phyloP scores from a whole-genome alignment of 805 yeast species.

The Saccharomycopsis fodiens region DNA sequence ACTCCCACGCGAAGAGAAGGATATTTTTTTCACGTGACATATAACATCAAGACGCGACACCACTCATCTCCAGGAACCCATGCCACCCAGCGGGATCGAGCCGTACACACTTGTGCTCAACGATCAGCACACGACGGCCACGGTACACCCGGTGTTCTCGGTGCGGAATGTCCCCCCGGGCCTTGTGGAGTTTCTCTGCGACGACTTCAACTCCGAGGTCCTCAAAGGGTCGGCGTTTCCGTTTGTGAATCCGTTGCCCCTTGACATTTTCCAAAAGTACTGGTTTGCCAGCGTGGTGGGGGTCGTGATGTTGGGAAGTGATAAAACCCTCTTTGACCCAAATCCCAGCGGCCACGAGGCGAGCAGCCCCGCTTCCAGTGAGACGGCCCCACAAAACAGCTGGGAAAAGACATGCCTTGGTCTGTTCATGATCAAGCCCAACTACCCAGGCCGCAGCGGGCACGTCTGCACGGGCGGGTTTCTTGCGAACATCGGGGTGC shows the following conservation, averaged over 20 bases:
- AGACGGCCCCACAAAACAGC: conserved; percentile 33
- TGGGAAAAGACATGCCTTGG: conserved; percentile 96
- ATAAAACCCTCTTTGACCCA: conserved; percentile 36
- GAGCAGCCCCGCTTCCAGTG: conserved; percentile 22
- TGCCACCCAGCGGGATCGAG: too few relatives aligned
- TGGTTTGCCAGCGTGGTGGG: conserved; percentile 90
- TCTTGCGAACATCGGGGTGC: conserved; percentile 83
- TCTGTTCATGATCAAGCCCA: conserved; percentile 74
- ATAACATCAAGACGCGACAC: too few relatives aligned
- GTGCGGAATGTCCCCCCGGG: conserved; percentile 69
- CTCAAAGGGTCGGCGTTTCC: conserved; percentile 85
- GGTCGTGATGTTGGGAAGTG: conserved; percentile 71
- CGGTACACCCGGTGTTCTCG: conserved; percentile 76
- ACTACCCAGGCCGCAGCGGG: conserved; percentile 87
- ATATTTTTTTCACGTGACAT: too few relatives aligned
- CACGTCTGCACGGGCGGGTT: conserved; percentile 90
- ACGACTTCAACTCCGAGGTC: conserved; percentile 89
- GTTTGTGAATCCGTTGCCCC: conserved; percentile 68
- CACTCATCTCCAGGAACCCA: too few relatives aligned
- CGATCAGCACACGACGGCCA: conserved; percentile 89
- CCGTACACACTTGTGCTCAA: conserved; percentile 72
- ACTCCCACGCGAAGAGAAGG: too few relatives aligned
- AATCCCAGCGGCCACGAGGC: conserved; percentile 29
- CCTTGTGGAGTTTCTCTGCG: conserved; percentile 71
- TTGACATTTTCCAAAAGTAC: conserved; percentile 69